Conservation (phyloP, 768 basidiomycete genomes). For the Tylopilus subfusipes region DNA sequence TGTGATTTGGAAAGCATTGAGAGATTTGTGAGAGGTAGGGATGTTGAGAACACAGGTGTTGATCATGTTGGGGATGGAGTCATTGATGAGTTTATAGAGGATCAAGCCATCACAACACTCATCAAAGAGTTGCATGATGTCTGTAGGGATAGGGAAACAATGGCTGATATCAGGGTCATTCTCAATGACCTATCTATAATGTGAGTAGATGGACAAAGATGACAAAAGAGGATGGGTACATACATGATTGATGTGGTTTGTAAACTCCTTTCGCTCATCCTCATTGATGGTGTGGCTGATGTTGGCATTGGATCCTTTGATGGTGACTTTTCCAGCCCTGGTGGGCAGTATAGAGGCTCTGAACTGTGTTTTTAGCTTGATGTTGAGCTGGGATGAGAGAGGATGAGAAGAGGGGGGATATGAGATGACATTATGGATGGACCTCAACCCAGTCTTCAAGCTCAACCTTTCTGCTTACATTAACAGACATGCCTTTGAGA, state of each 20-base stretch:
- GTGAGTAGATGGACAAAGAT: constrained; percentile 1
- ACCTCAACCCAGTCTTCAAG: constrained; percentile 99
- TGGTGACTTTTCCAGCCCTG: constrained; percentile 86
- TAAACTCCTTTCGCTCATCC: constrained; percentile 92
- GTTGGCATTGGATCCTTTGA: too few relatives aligned
- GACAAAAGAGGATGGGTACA: constrained; percentile 27
- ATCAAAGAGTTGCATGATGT: constrained; percentile 98
- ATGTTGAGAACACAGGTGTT: constrained; percentile 98
- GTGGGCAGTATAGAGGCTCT: constrained; percentile 48
- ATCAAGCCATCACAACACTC: constrained; percentile 94
- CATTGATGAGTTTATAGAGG: constrained; percentile 97
- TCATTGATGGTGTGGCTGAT: constrained; percentile 97
- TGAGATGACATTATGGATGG: constrained; percentile 29
- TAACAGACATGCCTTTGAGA: constrained; percentile 84
- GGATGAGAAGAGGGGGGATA: constrained; percentile 11
- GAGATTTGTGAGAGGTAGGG: constrained; percentile 68
- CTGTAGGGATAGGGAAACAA: constrained; percentile 92
- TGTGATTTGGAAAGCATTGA: constrained; percentile 99
- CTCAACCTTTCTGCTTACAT: constrained; percentile 94
- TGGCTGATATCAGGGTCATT: constrained; percentile 92
- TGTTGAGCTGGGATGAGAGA: constrained; percentile 58
- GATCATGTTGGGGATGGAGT: constrained; percentile 98
- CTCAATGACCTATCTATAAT: too few relatives aligned
- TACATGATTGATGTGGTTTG: constrained; percentile 94
- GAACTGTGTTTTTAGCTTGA: constrained; percentile 62